Conservation (phyloP, 495 filamentous ascomycete species). For the Ascodesmis nigricans region DNA sequence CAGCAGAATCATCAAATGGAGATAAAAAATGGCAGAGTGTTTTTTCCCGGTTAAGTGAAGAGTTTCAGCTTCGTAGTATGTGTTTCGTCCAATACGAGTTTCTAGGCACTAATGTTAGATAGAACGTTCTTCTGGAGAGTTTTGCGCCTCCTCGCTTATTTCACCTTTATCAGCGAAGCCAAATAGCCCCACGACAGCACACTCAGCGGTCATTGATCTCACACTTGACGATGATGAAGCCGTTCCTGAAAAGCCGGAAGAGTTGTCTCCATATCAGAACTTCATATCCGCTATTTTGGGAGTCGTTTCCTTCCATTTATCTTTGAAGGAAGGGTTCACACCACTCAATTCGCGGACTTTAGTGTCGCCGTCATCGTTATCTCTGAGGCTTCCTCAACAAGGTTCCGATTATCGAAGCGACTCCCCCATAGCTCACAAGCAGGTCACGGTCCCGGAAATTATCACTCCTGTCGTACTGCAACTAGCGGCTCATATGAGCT, state of each 20-base stretch:
- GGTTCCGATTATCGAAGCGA: background rate
- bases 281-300: slow-evolving; percentile 14
- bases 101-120: too few relatives aligned
- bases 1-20: too few relatives aligned
- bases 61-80: too few relatives aligned
- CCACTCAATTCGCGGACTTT: slow-evolving; percentile 19
- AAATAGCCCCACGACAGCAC: slow-evolving; percentile 4
- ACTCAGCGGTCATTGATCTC: slow-evolving; percentile 13
- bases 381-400: background rate
- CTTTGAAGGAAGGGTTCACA: slow-evolving; percentile 13
- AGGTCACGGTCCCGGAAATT: slow-evolving; percentile 10
- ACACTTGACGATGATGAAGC: slow-evolving; percentile 14
- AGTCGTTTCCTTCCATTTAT: slow-evolving; percentile 14
- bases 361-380: slow-evolving; percentile 13
- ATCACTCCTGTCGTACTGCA: slow-evolving; percentile 13
- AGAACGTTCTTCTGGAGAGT: too few relatives aligned
- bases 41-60: too few relatives aligned
- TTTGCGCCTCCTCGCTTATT: too few relatives aligned
- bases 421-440: slow-evolving; percentile 1
- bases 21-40: too few relatives aligned
- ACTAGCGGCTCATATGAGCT: slow-evolving; percentile 17
- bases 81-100: too few relatives aligned
- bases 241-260: slow-evolving; percentile 9
- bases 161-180: too few relatives aligned
- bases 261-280: slow-evolving; percentile 7